Evolutionary conservation across 768 basidiomycete genomes (phyloP), one percentile per base, ranked within the genome.

Genomic region (Lactarius akahatsu): DNA sequence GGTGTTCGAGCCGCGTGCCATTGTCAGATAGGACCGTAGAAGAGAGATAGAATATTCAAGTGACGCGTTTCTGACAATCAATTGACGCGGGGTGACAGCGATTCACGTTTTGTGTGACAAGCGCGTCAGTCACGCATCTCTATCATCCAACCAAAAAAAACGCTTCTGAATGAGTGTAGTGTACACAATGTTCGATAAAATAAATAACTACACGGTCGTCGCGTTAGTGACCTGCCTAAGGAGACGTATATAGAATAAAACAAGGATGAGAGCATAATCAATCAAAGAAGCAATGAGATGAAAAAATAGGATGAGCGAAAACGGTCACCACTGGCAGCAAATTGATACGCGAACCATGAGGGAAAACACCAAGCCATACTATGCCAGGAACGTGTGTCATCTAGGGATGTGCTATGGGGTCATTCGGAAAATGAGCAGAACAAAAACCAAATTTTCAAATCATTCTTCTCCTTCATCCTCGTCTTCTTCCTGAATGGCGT

Each of bases 401-500:
- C 61, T 63, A 63, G 62, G 20, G n/a, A 55, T 63, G 41, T 47
- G 50, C 45, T 56, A 57, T 66, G 52, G 26, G 18, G 40, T 66
- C 65, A 62, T 56, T 59, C 43, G 34, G 58, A 57, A 59, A 20
- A 30, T 38, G 57, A 18, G 20, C 34, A 45, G 40, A 63, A 58
- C 18, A 45, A 63, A 57, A 62, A 65, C 38, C 26, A 57, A 34
- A 36, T 3, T 20, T 50, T 26, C 18, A 47, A 16, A 55, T 68
- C 38, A 66, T 45, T 65, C 71, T 63, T 91, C 86, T 71, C 92
- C 92, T 75, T 92, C 92, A 26, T 81, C 92, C 74, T 93, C 92
- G 70, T 94, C 92, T 73, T 92, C 92, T 74, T 93, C 92, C 74
- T 92, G 89, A 63, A 92, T 92, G 5, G 89, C 77, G 69, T 87